A percentile compares a stretch with the other conserved stretches of the same genome.
phyloP scores from a whole-genome alignment of 257 asterid genomes.

The Pogostemon cablin region DNA sequence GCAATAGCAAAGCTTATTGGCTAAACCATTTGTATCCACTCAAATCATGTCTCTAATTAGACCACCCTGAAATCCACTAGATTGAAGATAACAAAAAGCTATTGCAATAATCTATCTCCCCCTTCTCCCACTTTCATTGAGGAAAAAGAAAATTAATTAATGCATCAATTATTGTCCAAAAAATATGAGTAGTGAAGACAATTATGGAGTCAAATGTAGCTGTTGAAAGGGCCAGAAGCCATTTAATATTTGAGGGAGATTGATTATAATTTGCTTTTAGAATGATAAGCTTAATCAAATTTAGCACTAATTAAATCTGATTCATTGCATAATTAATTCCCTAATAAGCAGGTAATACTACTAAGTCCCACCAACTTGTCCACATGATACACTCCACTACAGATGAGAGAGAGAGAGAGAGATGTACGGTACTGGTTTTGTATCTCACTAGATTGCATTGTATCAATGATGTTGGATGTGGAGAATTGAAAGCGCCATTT shows the following conservation, averaged over 20 bases:
- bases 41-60: slow-evolving; percentile 47
- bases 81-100: slow-evolving; percentile 44
- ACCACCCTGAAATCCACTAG: slow-evolving; percentile 63
- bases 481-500: slow-evolving; percentile 46
- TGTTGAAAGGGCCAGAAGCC: not conserved
- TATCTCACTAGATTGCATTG: slow-evolving; percentile 32
- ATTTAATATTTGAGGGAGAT: not conserved
- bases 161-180: slow-evolving; percentile 29
- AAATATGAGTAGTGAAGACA: not conserved
- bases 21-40: slow-evolving; percentile 41
- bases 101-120: slow-evolving; percentile 32
- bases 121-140: slow-evolving; percentile 43
- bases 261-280: not conserved
- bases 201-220: not conserved
- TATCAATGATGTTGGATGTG: slow-evolving; percentile 38
- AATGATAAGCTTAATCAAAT: not conserved
- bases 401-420: not conserved
- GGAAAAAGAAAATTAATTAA: slow-evolving; percentile 26
- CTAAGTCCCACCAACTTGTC: slow-evolving; percentile 37
- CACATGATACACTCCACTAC: slow-evolving; percentile 37
- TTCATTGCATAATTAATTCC: slow-evolving; percentile 11
- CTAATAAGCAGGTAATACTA: not conserved
- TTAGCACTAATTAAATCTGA: not conserved
- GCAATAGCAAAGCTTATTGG: slow-evolving; percentile 41
- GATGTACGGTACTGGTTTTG: slow-evolving; percentile 14